Evolutionary conservation across 2,329 filamentous ascomycete genomes (phyloP).

Genomic region (Talaromyces sp.): DNA sequence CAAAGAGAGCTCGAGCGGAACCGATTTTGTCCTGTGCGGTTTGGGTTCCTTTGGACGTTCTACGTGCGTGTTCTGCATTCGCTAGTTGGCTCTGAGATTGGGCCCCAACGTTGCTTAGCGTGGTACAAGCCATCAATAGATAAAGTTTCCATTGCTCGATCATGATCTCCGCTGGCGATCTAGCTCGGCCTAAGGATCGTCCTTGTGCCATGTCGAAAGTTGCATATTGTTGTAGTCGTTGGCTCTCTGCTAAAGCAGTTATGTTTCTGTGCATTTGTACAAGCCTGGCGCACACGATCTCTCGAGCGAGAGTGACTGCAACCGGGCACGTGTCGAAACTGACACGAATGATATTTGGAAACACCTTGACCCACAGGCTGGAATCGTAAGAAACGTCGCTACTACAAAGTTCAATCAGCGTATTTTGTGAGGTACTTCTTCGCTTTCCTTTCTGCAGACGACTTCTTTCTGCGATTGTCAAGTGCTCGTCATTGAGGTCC

Average conservation of each 20-base stretch:
- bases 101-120: conserved; percentile 76
- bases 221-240: conserved; percentile 49
- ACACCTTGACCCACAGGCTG: conserved; percentile 96
- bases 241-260: conserved; percentile 70
- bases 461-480: conserved; percentile 84
- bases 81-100: conserved; percentile 58
- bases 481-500: conserved; percentile 82
- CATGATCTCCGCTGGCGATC: conserved; percentile 76
- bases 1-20: conserved; percentile 84
- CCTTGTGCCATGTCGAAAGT: conserved; percentile 36
- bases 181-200: conserved; percentile 47
- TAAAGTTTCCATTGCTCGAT: conserved; percentile 99
- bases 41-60: conserved; percentile 66
- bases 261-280: conserved; percentile 90
- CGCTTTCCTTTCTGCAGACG: conserved; percentile 86
- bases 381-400: conserved; percentile 94
- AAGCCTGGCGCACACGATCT: conserved; percentile 87
- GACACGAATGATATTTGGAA: conserved; percentile 88
- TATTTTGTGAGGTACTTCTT: conserved; percentile 77
- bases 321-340: conserved; percentile 89
- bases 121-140: conserved; percentile 94
- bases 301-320: conserved; percentile 83
- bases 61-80: conserved; percentile 72
- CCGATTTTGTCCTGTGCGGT: conserved; percentile 74
- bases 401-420: conserved; percentile 87